These are phyloP conservation scores for Panicum miliaceum DNA, from an alignment of 176 grass and related monocot genomes.

Conservation along the genomic window DNA sequence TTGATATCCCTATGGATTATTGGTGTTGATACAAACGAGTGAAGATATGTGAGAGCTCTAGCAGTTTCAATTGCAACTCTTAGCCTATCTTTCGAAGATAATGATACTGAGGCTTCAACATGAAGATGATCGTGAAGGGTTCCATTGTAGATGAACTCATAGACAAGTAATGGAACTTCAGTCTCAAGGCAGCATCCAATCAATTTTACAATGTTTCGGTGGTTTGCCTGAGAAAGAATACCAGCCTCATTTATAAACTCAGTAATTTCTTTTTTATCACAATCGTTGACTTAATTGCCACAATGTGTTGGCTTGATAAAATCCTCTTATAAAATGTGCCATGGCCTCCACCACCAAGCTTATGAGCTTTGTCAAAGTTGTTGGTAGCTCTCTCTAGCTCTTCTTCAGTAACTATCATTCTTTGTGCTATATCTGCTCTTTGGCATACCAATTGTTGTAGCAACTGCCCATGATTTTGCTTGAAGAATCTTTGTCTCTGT, in stretches of 20 bases:
- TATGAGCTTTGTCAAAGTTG: too few species aligned
- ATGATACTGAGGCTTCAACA: too few species aligned
- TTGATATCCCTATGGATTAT: background rate
- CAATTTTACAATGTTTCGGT: background rate
- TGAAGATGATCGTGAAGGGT: too few species aligned
- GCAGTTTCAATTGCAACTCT: too few species aligned
- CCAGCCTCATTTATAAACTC: background rate
- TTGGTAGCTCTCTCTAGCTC: background rate
- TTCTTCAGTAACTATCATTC: background rate
- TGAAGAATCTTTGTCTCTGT: background rate
- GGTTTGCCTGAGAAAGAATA: background rate
- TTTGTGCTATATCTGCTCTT: background rate
- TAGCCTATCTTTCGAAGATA: too few species aligned
- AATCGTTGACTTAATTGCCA: background rate
- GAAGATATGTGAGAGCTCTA: background rate
- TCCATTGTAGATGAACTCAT: too few species aligned
- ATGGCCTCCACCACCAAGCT: too few species aligned
- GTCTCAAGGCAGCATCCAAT: background rate
- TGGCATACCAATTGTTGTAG: background rate
- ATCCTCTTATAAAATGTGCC: too few species aligned
- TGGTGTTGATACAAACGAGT: background rate
- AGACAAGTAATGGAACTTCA: background rate
- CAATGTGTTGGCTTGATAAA: too few species aligned
- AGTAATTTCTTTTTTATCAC: background rate
- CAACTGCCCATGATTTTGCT: background rate